Conservation (phyloP, 768 basidiomycete species). For the Suillus subaureus region DNA sequence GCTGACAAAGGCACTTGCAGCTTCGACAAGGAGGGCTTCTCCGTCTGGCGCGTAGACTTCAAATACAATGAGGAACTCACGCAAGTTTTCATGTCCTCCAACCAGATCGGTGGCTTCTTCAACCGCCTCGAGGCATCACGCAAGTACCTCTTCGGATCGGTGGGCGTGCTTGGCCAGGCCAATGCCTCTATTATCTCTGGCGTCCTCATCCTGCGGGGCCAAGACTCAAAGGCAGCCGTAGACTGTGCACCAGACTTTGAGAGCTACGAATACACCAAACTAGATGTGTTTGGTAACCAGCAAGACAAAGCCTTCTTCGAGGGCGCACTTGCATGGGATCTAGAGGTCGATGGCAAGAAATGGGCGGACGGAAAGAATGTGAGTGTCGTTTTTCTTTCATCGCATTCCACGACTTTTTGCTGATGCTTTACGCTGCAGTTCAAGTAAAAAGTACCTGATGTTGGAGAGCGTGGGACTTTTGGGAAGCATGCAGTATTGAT, state of each 20-base stretch:
- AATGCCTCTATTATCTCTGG: conserved; percentile 85
- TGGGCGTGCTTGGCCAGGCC: conserved; percentile 83
- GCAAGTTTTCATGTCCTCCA: conserved; percentile 90
- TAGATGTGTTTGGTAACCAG: conserved; percentile 66
- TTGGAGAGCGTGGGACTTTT: background rate
- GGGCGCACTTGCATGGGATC: conserved; percentile 91
- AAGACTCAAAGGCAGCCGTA: conserved; percentile 69
- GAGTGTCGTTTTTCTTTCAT: conserved; percentile 37
- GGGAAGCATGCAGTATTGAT: conserved; percentile 1
- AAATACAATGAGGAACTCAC: conserved; percentile 96
- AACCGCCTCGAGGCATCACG: conserved; percentile 96
- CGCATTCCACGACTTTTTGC: background rate
- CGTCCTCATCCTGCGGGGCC: conserved; percentile 80
- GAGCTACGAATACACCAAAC: conserved; percentile 76
- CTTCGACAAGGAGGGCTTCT: conserved; percentile 88
- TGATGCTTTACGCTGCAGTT: conserved; percentile 24
- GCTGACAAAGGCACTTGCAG: conserved; percentile 40
- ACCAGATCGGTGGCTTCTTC: conserved; percentile 95
- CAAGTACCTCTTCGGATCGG: conserved; percentile 93
- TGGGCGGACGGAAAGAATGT: conserved; percentile 93
- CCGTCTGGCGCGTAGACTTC: conserved; percentile 91
- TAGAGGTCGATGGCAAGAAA: conserved; percentile 84
- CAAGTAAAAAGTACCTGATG: conserved; percentile 26
- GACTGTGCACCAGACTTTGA: conserved; percentile 90
- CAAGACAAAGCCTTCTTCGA: conserved; percentile 91